Evolutionary conservation across 345 rosid genomes (phyloP), one percentile per base, ranked within the genome.

Genomic region (Microthlaspi erraticum): DNA sequence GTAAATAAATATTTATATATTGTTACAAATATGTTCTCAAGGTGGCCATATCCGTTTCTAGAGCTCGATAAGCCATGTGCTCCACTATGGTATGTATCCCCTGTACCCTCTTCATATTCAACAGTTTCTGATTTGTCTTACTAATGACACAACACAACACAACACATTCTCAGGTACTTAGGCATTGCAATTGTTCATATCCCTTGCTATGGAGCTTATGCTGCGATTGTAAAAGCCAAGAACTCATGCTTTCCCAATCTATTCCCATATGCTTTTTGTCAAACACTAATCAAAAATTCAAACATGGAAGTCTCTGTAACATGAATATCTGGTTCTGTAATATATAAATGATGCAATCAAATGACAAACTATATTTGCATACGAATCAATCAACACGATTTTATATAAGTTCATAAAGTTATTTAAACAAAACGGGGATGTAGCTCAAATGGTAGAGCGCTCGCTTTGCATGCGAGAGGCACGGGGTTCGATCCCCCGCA

Each of bases 401-500:
- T n/a, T n/a, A n/a, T n/a, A n/a, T n/a, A n/a, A n/a, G n/a, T n/a
- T n/a, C n/a, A n/a, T n/a, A n/a, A n/a, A n/a, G n/a, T n/a, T n/a
- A n/a, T n/a, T n/a, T n/a, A 32, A 32, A 5, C 34, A 6, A 32
- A 32, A 5, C 7, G 73, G 73, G 78, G 73, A 67, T 61, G 74
- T 75, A 75, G 74, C 75, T 76, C 95, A 88, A 85, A 86, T 86
- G 95, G 97, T 88, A 84, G 86, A 87, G 95, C 95, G 91, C 89
- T 81, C 86, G 93, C 92, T 85, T 90, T 85, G 97, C 92, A 88
- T 88, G 92, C 88, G 92, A 78, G 95, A 91, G 95, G 91, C 85
- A 88, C 85, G 77, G 88, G 85, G 89, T 85, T 90, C 92, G 95
- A 90, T 87, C 42, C 87, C 91, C 89, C 84, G 92, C 92, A 84